Base-by-base conservation (phyloP, 345 rosid genomes). In the Diplotaxis tenuifolia region DNA sequence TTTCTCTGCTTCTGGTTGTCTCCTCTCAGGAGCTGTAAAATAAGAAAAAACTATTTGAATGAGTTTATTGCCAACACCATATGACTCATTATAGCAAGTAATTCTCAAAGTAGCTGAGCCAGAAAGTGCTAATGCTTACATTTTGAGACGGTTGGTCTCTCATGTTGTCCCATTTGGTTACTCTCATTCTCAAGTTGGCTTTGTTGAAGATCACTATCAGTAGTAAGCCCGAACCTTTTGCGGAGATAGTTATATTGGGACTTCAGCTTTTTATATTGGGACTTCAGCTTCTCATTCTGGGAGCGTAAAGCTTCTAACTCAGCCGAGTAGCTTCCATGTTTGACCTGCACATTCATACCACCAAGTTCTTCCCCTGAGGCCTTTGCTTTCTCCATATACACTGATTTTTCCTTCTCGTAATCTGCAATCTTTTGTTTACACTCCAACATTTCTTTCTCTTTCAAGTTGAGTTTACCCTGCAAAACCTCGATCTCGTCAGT, bases 241-340 rank as follows among this genome's bases (percentile, higher is more conserved):
- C 79, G 66, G 60, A 95, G 90, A 71, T 32, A 95, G 20, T 50
- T 83, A 79, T 91, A 79, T 53, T 91, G 93, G 54, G 93, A 88
- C 79, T 83, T 89, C 47, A 88, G 70, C 70, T 78, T 87, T 53
- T 89, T 83, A 79, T 91, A 79, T 53, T 91, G 93, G 54, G 93
- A 88, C 79, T 83, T 89, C 47, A 87, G 70, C 70, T 78, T 87
- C 28, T 25, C 28, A 25, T 53, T 89, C 79, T 79, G 68, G 67
- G 75, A 65, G 75, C 78, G 84, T 50, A 86, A 72, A 56, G 82
- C 58, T 34, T 82, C 83, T 22, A 60, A 68, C 68, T 78, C 82
- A 21, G 21, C 71, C 54, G 74, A 70, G 71, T 75, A 58, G 63
- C 74, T 62, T 50, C 73, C 74, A 31, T 78, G 67, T 59, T 28